These are phyloP conservation scores for Diaporthe sp. DNA, from an alignment of 2,329 filamentous ascomycete genomes.

Conservation along the genomic window DNA sequence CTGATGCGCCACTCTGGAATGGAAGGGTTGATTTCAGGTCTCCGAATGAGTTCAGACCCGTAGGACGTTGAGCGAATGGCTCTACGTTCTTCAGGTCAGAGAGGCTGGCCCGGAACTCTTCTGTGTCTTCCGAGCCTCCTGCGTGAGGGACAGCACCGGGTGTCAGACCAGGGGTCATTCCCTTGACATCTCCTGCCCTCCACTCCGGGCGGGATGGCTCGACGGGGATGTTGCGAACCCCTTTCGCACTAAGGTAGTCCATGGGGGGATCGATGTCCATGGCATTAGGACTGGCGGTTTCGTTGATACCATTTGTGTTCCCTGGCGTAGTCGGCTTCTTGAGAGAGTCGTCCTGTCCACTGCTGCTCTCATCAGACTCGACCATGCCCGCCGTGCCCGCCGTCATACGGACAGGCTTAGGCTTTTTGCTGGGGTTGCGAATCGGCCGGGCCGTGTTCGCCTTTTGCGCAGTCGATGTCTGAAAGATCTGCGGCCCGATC, in stretches of 20 bases:
- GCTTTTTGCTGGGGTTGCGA: conserved; percentile 69
- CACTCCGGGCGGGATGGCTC: conserved; percentile 73
- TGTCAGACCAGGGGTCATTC: conserved; percentile 41
- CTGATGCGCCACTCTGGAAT: conserved; percentile 66
- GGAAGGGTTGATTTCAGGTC: conserved; percentile 71
- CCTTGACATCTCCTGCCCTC: conserved; percentile 65
- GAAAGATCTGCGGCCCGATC: conserved; percentile 69
- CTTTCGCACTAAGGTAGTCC: conserved; percentile 47
- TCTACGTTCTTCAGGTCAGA: conserved; percentile 70
- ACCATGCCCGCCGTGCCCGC: conserved; percentile 61
- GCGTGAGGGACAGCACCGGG: conserved; percentile 39
- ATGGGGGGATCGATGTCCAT: conserved; percentile 76
- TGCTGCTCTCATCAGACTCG: conserved; percentile 62
- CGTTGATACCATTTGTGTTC: conserved; percentile 28
- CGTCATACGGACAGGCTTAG: conserved; percentile 69
- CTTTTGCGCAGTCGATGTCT: conserved; percentile 58
- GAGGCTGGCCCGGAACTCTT: conserved; percentile 68
- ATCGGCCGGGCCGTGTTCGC: conserved; percentile 60
- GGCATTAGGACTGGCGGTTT: conserved; percentile 65
- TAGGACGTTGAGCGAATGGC: conserved; percentile 63
- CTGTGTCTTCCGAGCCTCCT: conserved; percentile 68
- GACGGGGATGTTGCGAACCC: conserved; percentile 67
- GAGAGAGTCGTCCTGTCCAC: conserved; percentile 51
- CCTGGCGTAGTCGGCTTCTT: conserved; percentile 43
- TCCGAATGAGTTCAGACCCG: conserved; percentile 66